A percentile compares a stretch with the other conserved stretches of the same genome.
These are phyloP conservation scores for Penicillium dipodomyicola DNA, from an alignment of 495 filamentous ascomycete species.

Conservation along the genomic window DNA sequence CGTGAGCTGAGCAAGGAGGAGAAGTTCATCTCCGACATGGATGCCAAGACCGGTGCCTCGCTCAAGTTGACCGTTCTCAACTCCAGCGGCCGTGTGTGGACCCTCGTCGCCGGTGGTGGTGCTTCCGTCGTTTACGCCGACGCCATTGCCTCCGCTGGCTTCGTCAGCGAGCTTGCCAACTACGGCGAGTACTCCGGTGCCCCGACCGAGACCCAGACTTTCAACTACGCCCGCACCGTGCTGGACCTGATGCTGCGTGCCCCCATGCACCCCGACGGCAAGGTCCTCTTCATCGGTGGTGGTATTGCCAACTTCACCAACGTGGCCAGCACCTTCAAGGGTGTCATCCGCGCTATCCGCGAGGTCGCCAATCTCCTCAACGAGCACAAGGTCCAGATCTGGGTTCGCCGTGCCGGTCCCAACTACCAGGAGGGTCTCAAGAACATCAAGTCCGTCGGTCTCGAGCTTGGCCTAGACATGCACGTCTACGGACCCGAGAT, in stretches of 20 bases:
- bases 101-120: constrained; percentile 97
- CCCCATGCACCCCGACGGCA: constrained; percentile 80
- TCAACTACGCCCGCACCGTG: constrained; percentile 95
- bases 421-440: constrained; percentile 99
- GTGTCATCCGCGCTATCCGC: constrained; percentile 94
- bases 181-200: constrained; percentile 99
- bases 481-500: constrained; percentile 98
- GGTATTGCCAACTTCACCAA: constrained; percentile 99
- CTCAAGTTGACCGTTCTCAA: constrained; percentile 98
- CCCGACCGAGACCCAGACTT: constrained; percentile 96
- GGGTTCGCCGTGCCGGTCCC: constrained; percentile 97
- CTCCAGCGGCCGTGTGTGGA: constrained; percentile 89
- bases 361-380: constrained; percentile 81
- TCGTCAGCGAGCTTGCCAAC: constrained; percentile 95
- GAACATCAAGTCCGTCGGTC: constrained; percentile 96
- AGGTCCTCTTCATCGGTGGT: constrained; percentile 98
- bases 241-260: constrained; percentile 97
- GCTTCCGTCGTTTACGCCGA: constrained; percentile 99
- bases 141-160: constrained; percentile 95
- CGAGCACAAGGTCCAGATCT: constrained; percentile 99
- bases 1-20: constrained; percentile 98
- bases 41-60: constrained; percentile 98
- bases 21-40: constrained; percentile 96
- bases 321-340: constrained; percentile 97
- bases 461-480: constrained; percentile 90